Base-by-base conservation (phyloP, 495 filamentous ascomycete species). In the Melanomma pulvis-pyrius region DNA sequence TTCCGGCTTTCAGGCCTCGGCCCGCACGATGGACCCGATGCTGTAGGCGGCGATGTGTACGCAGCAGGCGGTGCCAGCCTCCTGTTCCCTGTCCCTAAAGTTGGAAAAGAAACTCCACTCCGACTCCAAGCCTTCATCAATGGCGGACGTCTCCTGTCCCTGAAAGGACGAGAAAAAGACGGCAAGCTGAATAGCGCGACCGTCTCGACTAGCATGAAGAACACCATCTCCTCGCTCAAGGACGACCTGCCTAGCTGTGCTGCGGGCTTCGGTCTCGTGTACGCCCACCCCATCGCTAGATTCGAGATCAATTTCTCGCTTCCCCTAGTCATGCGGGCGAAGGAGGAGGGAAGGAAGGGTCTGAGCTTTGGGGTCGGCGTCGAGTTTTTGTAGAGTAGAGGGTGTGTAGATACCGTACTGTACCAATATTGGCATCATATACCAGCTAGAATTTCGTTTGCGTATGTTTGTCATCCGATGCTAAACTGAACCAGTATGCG, bases 231-330 rank as follows among this genome's bases (percentile, higher is more conserved):
- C n/a, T 88, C 92, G 68, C 77, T 97, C 48, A 79, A 78, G 4
- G 88, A 88, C 55, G 91, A 89, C 4, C 75, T 93, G 44, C 94
- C 94, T 13, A 97, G 92, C 73, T 78, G 92, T 25, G 88, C 94
- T 2, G 94, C 90, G 1, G 94, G 94, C 25, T 76, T 97, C 28
- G 94, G 94, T 2, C 74, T 98, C 15, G 92, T 98, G 17, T 98
- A 98, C 76, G 96, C 92, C 24, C 92, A 96, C 75, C 91, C 91
- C 0, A 85, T 91, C 7, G 94, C 93, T 39, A 82, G 94, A 61
- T 97, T 98, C 70, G 94, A 98, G 81, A 77, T 98, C 61, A 98
- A 97, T 73, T 96, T 98, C 74, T 91, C 89, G 63, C 74, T 98
- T 49, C 94, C 94, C 5, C 71, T 98, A 59, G 90, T 93, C 29